phyloP scores from a whole-genome alignment of 805 yeast genomes.

The Saturnispora quitensis region DNA sequence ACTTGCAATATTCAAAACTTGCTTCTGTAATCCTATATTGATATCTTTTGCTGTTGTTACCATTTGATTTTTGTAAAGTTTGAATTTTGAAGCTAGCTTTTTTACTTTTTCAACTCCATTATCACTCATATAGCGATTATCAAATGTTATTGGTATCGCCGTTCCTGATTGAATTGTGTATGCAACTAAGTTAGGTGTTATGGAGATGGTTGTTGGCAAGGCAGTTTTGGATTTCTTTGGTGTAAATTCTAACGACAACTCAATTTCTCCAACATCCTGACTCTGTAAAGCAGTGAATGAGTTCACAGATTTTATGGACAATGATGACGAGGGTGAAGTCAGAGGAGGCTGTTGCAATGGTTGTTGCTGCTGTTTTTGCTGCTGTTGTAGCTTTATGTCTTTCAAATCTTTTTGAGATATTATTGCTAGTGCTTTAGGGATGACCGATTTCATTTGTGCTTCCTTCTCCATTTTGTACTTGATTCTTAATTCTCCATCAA shows the following conservation, averaged over 20 bases:
- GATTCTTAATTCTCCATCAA: conserved; percentile 10
- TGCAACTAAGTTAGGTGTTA: conserved; percentile 13
- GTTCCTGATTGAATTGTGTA: conserved; percentile 15
- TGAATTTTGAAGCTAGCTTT: conserved; percentile 9
- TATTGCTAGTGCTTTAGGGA: conserved; percentile 8
- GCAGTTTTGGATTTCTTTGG: conserved; percentile 2
- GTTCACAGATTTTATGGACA: conserved; percentile 2
- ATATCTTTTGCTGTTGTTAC: conserved; percentile 7
- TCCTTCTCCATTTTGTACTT: conserved; percentile 5
- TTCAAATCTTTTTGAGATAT: conserved; percentile 2
- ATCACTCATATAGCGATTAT: conserved; percentile 10
- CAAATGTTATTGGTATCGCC: conserved; percentile 18
- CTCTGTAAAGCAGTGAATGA: conserved; percentile 2
- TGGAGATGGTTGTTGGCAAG: conserved; percentile 9
- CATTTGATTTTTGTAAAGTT: conserved; percentile 9
- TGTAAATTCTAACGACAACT: conserved; percentile 9
- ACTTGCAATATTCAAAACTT: conserved; percentile 7
- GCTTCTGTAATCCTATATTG: conserved; percentile 12
- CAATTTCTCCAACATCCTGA: conserved; percentile 4
- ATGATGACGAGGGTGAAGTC: not conserved
- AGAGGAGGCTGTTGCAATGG: not conserved
- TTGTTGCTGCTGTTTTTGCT: not conserved
- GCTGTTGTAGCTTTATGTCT: not conserved
- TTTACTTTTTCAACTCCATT: conserved; percentile 4
- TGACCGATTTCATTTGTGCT: conserved; percentile 9